Evolutionary conservation across 345 rosid genomes (phyloP).

Genomic region (Camelina laxa): DNA sequence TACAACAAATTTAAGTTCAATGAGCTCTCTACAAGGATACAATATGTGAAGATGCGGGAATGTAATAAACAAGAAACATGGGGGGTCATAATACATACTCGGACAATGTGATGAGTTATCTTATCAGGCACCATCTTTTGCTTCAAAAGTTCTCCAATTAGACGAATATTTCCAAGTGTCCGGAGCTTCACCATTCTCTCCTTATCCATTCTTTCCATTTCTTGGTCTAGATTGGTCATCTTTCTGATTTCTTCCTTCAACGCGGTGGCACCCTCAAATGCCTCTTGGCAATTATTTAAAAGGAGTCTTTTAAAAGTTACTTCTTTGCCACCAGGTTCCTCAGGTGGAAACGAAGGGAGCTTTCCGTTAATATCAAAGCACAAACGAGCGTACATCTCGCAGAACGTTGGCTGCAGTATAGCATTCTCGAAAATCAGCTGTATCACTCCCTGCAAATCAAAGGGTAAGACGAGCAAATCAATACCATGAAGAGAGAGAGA

Average conservation of each 20-base stretch:
- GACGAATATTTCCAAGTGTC: conserved; percentile 83
- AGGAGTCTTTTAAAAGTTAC: conserved; percentile 81
- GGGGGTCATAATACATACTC: conserved; percentile 45
- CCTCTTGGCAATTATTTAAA: conserved; percentile 83
- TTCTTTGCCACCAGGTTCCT: conserved; percentile 80
- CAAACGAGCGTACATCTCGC: conserved; percentile 86
- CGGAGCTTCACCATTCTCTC: conserved; percentile 78
- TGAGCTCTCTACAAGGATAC: background rate
- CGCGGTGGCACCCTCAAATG: conserved; percentile 83
- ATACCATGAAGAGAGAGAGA: background rate
- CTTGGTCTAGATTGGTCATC: conserved; percentile 79
- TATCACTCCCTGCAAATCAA: conserved; percentile 71
- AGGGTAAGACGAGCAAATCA: background rate
- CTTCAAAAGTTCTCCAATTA: conserved; percentile 92
- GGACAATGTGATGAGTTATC: conserved; percentile 83
- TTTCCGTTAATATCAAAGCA: conserved; percentile 76
- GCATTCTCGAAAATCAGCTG: conserved; percentile 87
- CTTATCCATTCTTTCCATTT: conserved; percentile 76
- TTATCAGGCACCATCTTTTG: conserved; percentile 92
- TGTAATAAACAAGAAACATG: background rate
- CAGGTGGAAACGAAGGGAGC: conserved; percentile 82
- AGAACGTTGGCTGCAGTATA: conserved; percentile 91
- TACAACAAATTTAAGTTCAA: conserved; percentile 1
- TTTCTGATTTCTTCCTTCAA: conserved; percentile 71
- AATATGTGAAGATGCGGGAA: background rate